A percentile compares a stretch with the other conserved stretches of the same genome.
Evolutionary conservation across 2,329 filamentous ascomycete genomes (phyloP).

Genomic region (Neonectria punicea): DNA sequence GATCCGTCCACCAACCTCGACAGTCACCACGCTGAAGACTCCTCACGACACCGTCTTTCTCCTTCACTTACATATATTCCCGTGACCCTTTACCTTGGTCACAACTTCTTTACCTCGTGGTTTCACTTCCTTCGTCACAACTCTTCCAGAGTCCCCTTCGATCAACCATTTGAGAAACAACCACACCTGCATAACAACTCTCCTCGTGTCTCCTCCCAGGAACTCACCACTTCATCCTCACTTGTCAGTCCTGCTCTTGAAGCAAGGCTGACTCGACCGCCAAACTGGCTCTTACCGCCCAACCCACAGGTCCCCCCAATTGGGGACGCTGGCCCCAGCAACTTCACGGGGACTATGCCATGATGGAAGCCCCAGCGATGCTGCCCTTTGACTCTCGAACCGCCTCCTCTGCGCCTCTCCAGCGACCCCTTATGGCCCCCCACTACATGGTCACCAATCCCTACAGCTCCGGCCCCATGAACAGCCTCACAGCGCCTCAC

Average conservation of each 20-base stretch:
- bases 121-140: constrained; percentile 25
- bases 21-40: constrained; percentile 28
- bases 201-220: constrained; percentile 14
- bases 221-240: constrained; percentile 10
- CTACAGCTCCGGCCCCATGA: constrained; percentile 57
- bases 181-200: constrained; percentile 17
- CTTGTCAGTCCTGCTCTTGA: constrained; percentile 39
- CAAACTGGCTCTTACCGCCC: constrained; percentile 60
- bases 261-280: constrained; percentile 38
- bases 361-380: constrained; percentile 60
- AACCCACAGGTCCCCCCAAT: constrained; percentile 55
- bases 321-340: constrained; percentile 68
- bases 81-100: constrained; percentile 16
- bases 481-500: constrained; percentile 54
- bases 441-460: constrained; percentile 59
- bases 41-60: constrained; percentile 29
- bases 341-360: constrained; percentile 57
- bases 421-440: constrained; percentile 56
- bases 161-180: constrained; percentile 9
- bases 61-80: constrained; percentile 34
- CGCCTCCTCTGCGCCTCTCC: constrained; percentile 51
- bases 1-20: constrained; percentile 39
- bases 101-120: constrained; percentile 13
- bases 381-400: constrained; percentile 61
- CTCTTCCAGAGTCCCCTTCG: constrained; percentile 7